Evolutionary conservation across 495 filamentous ascomycete genomes (phyloP).

Genomic region (Xylaria sp.): DNA sequence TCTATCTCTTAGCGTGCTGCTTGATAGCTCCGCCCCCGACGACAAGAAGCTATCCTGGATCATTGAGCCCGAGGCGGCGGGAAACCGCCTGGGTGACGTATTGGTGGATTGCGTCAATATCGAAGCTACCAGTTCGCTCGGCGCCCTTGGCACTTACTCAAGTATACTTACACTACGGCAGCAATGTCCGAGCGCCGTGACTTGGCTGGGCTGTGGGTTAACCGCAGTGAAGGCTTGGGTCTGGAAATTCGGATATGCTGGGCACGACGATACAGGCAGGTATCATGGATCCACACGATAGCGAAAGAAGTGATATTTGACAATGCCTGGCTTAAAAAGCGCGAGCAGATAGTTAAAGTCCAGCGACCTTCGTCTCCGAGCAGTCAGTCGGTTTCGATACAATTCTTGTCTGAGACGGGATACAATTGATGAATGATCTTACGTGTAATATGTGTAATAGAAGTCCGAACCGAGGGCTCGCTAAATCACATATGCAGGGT

Average conservation of each 20-base stretch:
- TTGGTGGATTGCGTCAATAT: background rate
- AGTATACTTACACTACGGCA: background rate
- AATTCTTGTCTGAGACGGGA: no score
- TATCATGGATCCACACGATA: no score
- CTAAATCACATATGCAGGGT: no score
- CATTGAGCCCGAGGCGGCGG: background rate
- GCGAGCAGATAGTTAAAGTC: background rate
- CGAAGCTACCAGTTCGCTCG: background rate
- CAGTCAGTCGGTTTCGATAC: no score
- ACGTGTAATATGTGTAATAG: no score
- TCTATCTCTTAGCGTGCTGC: background rate
- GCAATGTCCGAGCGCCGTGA: background rate
- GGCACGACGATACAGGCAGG: no score
- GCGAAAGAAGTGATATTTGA: no score
- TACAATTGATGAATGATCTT: no score
- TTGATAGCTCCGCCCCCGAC: background rate
- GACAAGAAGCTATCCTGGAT: background rate
- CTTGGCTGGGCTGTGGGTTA: no score
- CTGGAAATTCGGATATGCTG: no score
- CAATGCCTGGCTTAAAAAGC: background rate
- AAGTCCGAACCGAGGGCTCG: no score
- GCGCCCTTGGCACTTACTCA: background rate
- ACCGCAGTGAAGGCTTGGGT: no score
- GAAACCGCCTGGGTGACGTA: background rate
- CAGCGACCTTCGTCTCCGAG: background rate